phyloP scores from a whole-genome alignment of 495 filamentous ascomycete genomes.

The Talaromyces trachyspermus region DNA sequence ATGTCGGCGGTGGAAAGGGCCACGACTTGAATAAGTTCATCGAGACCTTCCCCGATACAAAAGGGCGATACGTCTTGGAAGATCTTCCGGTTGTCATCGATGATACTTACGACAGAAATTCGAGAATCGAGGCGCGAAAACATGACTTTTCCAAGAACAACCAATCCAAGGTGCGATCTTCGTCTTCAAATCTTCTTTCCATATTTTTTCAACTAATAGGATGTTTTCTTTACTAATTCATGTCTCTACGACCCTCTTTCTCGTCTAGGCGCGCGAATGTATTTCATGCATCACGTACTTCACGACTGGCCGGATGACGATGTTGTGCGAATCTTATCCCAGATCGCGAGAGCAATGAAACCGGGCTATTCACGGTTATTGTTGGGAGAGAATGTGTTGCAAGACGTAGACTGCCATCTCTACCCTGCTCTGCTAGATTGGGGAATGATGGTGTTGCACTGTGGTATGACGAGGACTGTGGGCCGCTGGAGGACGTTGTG shows the following conservation, averaged over 20 bases:
- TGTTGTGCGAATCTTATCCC: slow-evolving; percentile 17
- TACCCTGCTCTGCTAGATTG: slow-evolving; percentile 26
- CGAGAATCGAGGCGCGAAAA: slow-evolving; percentile 23
- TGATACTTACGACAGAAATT: slow-evolving; percentile 18
- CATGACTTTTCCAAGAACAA: slow-evolving; percentile 39
- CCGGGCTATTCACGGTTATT: slow-evolving; percentile 42
- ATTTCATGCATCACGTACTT: slow-evolving; percentile 40
- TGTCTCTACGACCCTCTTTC: too few species aligned
- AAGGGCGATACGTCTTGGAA: slow-evolving; percentile 42
- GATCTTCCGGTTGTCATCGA: slow-evolving; percentile 36
- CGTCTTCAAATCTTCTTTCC: too few species aligned
- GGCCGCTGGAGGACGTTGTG: slow-evolving; percentile 27
- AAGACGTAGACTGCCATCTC: slow-evolving; percentile 25
- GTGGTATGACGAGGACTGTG: slow-evolving; percentile 30
- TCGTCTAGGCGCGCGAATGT: slow-evolving; percentile 29
- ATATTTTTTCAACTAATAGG: too few species aligned
- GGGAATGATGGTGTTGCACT: slow-evolving; percentile 29
- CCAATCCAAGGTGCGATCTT: slow-evolving; percentile 35
- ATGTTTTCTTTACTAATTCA: too few species aligned
- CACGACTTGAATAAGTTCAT: slow-evolving; percentile 35
- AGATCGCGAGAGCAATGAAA: slow-evolving; percentile 25
- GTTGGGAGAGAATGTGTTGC: slow-evolving; percentile 37
- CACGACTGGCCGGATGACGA: slow-evolving; percentile 36
- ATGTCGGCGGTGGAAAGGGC: slow-evolving; percentile 42
- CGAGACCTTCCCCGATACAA: slow-evolving; percentile 16